Conservation (phyloP, 441 rosid species). For the Biscutella laevigata region DNA sequence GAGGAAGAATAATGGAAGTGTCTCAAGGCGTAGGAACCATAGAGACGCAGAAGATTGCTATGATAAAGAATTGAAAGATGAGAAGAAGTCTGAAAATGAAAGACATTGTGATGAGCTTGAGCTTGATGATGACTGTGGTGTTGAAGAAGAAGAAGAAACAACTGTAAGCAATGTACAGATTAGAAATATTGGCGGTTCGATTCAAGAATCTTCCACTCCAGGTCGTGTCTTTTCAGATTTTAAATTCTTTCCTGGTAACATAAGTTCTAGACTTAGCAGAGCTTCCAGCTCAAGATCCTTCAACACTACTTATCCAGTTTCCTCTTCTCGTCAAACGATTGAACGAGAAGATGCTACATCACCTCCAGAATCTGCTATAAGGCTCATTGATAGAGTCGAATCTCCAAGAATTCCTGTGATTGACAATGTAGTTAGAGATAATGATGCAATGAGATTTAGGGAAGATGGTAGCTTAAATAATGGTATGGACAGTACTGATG, state of each 20-base stretch:
- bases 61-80: conserved; percentile 35
- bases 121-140: conserved; percentile 45
- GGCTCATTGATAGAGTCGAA: conserved; percentile 28
- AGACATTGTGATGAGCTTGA: conserved; percentile 30
- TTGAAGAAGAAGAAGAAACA: conserved; percentile 23
- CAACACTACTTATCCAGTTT: conserved; percentile 43
- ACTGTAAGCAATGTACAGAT: conserved; percentile 26
- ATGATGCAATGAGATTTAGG: conserved; percentile 27
- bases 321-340: conserved; percentile 34
- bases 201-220: conserved; percentile 42
- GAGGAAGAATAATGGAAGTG: conserved; percentile 31
- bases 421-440: conserved; percentile 30
- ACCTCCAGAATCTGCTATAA: conserved; percentile 29
- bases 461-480: conserved; percentile 30
- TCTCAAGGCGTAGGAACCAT: conserved; percentile 25
- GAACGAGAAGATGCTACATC: conserved; percentile 30
- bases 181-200: conserved; percentile 35
- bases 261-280: conserved; percentile 66
- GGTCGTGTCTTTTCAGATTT: conserved; percentile 68
- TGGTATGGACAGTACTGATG: conserved; percentile 38
- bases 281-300: conserved; percentile 75
- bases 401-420: conserved; percentile 28
- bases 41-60: conserved; percentile 37
- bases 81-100: conserved; percentile 27
- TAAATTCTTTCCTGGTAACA: conserved; percentile 64